Evolutionary conservation across 2,329 filamentous ascomycete species (phyloP), one percentile per base, ranked within the genome.

Genomic region (Helotiales sp.): DNA sequence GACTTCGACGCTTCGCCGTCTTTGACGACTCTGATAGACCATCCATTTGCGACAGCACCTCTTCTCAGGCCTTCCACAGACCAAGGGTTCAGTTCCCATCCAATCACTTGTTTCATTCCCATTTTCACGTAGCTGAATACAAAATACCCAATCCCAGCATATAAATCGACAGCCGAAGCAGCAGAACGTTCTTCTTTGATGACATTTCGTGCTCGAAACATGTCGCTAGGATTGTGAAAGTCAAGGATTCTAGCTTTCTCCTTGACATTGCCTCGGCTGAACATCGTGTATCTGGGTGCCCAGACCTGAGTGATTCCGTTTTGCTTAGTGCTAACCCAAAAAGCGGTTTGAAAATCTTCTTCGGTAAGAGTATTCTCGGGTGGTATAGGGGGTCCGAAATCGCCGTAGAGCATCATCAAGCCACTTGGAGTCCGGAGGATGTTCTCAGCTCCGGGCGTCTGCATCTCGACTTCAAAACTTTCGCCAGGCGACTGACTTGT

Each of bases 61-160:
- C 92, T 87, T 28, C 89, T 84, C 75, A 98, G 78, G 0, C 92
- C 93, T 80, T 97, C 93, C 37, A 97, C 86, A 71, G 90, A 93
- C 90, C 94, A 92, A 0, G 91, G 90, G 77, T 97, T 97, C 54
- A 97, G 82, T 79, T 98, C 95, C 91, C 93, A 98, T 73, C 93
- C 92, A 49, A 96, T 82, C 1, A 97, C 90, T 58, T 86, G 81
- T 8, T 74, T 81, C 74, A 94, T 81, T 0, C 93, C 93, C 20
- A 90, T 86, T 67, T 82, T 84, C 6, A 89, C 85, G 79, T 97
- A 97, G 34, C 88, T 91, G 75, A 97, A 97, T 3, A 91, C 87
- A 79, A 98, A 97, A 79, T 97, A 97, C 5, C 95, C 95, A 71
- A 97, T 97, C 0, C 95, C 95, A 0, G 92, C 93, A 80, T 97